Evolutionary conservation across 176 grass and related monocot genomes (phyloP).

Genomic region (Phyllostachys edulis): DNA sequence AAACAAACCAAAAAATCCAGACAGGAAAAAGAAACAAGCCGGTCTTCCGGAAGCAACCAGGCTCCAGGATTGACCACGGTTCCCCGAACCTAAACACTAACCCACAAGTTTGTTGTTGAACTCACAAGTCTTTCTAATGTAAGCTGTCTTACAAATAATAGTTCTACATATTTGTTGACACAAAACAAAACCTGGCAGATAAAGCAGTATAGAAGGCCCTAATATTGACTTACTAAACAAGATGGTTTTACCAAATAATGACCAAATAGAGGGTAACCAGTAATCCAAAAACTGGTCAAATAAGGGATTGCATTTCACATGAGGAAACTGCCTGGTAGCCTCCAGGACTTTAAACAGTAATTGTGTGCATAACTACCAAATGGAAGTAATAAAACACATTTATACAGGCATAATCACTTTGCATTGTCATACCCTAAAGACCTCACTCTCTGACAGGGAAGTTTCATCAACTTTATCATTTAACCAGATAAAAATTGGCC

Average conservation of each 20-base stretch:
- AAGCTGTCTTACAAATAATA: background rate
- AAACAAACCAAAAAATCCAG: background rate
- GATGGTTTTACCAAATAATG: background rate
- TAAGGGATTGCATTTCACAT: background rate
- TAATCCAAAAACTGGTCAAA: background rate
- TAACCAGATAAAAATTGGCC: conserved; percentile 74
- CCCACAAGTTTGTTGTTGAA: conserved; percentile 6
- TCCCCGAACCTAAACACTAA: conserved; percentile 13
- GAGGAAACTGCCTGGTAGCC: background rate
- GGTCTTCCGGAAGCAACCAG: background rate
- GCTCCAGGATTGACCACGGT: background rate
- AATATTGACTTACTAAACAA: conserved; percentile 16
- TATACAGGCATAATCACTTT: background rate
- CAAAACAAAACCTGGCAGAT: background rate
- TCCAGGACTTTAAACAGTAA: conserved; percentile 6
- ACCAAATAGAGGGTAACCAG: background rate
- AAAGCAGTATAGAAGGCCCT: conserved; percentile 2
- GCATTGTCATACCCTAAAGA: conserved; percentile 62
- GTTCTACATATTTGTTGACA: conserved; percentile 16
- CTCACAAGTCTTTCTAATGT: background rate
- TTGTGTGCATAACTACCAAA: conserved; percentile 11
- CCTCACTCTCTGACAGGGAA: conserved; percentile 65
- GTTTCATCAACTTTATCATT: conserved; percentile 65
- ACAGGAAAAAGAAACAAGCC: background rate
- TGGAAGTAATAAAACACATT: background rate